Conservation (phyloP, 116 monocot genomes). For the Cymodocea nodosa region DNA sequence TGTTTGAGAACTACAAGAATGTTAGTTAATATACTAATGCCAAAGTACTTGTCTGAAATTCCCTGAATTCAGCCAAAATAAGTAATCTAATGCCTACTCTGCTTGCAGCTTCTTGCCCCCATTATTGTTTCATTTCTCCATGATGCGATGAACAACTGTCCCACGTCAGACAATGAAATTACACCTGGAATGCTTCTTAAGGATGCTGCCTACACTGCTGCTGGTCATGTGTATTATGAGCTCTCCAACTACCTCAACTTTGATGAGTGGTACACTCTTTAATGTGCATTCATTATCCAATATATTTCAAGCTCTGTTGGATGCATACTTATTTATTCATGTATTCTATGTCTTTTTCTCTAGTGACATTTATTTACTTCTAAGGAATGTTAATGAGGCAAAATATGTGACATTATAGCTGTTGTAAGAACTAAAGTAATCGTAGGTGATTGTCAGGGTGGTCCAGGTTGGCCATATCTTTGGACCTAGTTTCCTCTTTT, state of each 20-base stretch:
- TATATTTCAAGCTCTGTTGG: neutral
- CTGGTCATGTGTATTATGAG: slow-evolving; percentile 97
- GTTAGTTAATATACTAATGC: slow-evolving; percentile 22
- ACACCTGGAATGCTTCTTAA: slow-evolving; percentile 86
- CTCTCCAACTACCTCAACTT: slow-evolving; percentile 87
- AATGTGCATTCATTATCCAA: neutral
- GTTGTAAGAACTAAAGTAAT: too few species aligned
- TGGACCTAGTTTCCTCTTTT: too few species aligned
- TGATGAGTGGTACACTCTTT: slow-evolving; percentile 57
- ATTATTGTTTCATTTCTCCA: slow-evolving; percentile 88
- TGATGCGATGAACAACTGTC: slow-evolving; percentile 67
- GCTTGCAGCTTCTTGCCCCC: slow-evolving; percentile 63
- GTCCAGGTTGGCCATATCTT: too few species aligned
- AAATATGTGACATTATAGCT: too few species aligned
- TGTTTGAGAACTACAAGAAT: slow-evolving; percentile 85
- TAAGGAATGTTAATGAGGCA: too few species aligned
- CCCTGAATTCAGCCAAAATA: neutral
- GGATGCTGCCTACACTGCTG: slow-evolving; percentile 95
- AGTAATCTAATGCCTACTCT: neutral
- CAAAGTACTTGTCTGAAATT: neutral
- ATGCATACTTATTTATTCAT: neutral
- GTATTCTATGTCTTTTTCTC: neutral
- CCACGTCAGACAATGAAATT: slow-evolving; percentile 60
- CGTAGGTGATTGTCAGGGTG: too few species aligned
- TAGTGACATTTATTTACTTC: neutral